A percentile compares a stretch with the other conserved stretches of the same genome.
Evolutionary conservation across 192 early-diverging fungal genomes (phyloP).

Genomic region (Backusella psychrophila): DNA sequence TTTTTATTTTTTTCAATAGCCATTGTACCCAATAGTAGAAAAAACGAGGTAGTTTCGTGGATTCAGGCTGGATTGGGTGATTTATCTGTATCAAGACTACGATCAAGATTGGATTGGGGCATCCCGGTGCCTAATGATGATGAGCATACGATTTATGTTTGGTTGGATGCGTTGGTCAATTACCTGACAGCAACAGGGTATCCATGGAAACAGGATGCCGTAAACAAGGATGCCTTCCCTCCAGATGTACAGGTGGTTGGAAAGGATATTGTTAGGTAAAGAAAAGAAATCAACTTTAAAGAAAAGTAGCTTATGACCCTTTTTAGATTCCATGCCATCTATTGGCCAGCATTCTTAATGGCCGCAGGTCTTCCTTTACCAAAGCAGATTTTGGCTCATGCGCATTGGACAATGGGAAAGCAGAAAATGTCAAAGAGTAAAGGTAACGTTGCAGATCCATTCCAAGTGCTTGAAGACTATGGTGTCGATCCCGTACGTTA

Average conservation of each 20-base stretch:
- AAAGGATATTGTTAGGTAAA: constrained; percentile 87
- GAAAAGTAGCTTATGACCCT: too few species aligned
- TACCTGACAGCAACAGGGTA: constrained; percentile 88
- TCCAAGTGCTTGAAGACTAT: constrained; percentile 61
- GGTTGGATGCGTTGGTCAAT: constrained; percentile 94
- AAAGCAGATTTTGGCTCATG: constrained; percentile 82
- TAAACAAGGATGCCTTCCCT: constrained; percentile 49
- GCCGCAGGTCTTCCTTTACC: constrained; percentile 81
- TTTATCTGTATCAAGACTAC: constrained; percentile 83
- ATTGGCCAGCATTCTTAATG: constrained; percentile 96
- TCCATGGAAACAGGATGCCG: constrained; percentile 55
- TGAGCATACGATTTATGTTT: constrained; percentile 93
- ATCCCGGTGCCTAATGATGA: constrained; percentile 87
- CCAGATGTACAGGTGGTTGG: constrained; percentile 86
- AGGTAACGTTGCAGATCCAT: constrained; percentile 91
- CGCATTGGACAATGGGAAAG: constrained; percentile 89
- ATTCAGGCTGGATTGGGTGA: constrained; percentile 61
- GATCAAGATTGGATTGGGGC: constrained; percentile 82
- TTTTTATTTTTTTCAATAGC: constrained; percentile 27
- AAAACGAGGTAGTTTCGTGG: constrained; percentile 67
- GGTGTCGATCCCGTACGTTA: constrained; percentile 89
- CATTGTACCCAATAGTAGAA: constrained; percentile 63
- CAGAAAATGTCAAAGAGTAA: constrained; percentile 96
- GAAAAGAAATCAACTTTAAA: too few species aligned
- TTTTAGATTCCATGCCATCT: constrained; percentile 84